Base-by-base conservation (phyloP, 163 green algal genomes). In the Chlorella variabilis region DNA sequence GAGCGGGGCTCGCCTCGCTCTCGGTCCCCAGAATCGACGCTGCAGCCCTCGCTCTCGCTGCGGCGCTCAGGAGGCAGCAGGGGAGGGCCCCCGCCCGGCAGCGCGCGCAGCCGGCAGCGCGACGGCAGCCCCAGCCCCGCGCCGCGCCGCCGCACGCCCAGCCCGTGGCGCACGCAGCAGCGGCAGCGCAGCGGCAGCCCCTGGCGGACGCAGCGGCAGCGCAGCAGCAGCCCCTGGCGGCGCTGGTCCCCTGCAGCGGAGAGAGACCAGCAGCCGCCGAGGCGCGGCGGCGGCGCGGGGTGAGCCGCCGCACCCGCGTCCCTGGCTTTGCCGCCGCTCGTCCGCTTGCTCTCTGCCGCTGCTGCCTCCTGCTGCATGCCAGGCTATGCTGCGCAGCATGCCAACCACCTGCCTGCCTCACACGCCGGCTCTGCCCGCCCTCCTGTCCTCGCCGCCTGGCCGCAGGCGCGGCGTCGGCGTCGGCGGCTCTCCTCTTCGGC, bases 151-250 rank as follows among this genome's bases (percentile, higher is more conserved):
- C 69, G 69, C 69, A 49, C 69, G 42, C 69, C 69, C 2, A 63
- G 42, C 31, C 69, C 69, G 0, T 77, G 69, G 69, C 67, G 67
- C 41, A 63, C 69, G 42, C 6, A 33, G 69, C 69, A 62, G 69
- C 69, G 69, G 45, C 69, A 65, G 45, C 69, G 69, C 69, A 77
- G 69, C 45, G 27, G 11, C 45, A 65, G 45, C 29, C 69, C 69
- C 45, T 45, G 45, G n/a, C 49, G 71, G 18, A 34, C 49, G 68
- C 68, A 75, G 68, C 41, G 68, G 42, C 68, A 77, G 69, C 69
- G 69, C 51, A 67, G 71, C 71, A 70, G 71, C 71, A 79, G 71
- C 71, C 71, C 71, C 4, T 59, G 71, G 54, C 36, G 56, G 54
- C 34, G 54, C 13, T 58, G 56, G 56, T 45, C 56, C 25, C 51